phyloP scores from a whole-genome alignment of 495 filamentous ascomycete species.

The Neurospora sp. region DNA sequence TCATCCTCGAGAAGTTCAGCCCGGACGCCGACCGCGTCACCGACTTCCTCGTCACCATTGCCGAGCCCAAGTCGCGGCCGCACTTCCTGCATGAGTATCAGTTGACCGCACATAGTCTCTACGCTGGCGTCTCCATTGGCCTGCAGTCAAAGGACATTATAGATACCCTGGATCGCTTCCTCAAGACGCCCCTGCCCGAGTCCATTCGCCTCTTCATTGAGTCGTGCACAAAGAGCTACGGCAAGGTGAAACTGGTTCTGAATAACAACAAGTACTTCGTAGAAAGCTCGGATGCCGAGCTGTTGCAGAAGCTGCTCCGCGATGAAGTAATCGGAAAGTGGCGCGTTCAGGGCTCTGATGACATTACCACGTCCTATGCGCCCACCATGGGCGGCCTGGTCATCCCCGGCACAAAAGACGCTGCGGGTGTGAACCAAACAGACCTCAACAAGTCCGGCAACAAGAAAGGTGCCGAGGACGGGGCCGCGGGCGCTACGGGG shows the following conservation, averaged over 20 bases:
- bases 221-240: slow-evolving; percentile 78
- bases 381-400: slow-evolving; percentile 84
- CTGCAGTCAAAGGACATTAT: slow-evolving; percentile 83
- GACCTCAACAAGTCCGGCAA: slow-evolving; percentile 18
- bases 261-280: slow-evolving; percentile 92
- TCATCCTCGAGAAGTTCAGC: slow-evolving; percentile 93
- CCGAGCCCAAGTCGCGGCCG: slow-evolving; percentile 83
- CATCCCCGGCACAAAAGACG: slow-evolving; percentile 90
- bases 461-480: slow-evolving; percentile 16
- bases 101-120: slow-evolving; percentile 83
- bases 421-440: slow-evolving; percentile 70
- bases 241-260: slow-evolving; percentile 89
- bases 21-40: slow-evolving; percentile 75
- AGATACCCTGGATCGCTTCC: slow-evolving; percentile 70
- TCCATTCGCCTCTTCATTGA: slow-evolving; percentile 72
- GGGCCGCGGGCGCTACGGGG: background rate
- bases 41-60: slow-evolving; percentile 91
- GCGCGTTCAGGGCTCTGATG: slow-evolving; percentile 45
- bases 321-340: slow-evolving; percentile 36
- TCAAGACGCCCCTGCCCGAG: slow-evolving; percentile 74
- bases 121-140: slow-evolving; percentile 90
- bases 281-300: slow-evolving; percentile 75
- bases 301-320: slow-evolving; percentile 74
- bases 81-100: slow-evolving; percentile 86
- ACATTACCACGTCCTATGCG: slow-evolving; percentile 67